These are phyloP conservation scores for Aureobasidium pullulans DNA, from an alignment of 2,329 filamentous ascomycete species.

Conservation along the genomic window DNA sequence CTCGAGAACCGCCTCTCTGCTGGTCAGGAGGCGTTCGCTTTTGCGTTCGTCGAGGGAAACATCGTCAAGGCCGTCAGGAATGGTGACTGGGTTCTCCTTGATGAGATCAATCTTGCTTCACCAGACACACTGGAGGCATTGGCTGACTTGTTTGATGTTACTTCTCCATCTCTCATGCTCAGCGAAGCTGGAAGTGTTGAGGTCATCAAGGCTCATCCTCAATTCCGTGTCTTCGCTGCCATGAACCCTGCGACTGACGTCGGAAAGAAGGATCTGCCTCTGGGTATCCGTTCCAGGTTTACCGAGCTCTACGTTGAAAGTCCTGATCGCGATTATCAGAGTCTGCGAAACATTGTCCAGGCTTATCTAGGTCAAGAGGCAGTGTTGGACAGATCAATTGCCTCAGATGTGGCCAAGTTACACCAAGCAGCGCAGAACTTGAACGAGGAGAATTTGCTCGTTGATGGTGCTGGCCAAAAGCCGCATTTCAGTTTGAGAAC, in stretches of 20 bases:
- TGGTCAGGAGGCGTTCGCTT: slow-evolving; percentile 71
- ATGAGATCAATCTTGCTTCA: slow-evolving; percentile 95
- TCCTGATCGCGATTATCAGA: slow-evolving; percentile 78
- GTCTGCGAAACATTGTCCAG: slow-evolving; percentile 79
- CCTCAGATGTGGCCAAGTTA: slow-evolving; percentile 73
- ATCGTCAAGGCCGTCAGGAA: slow-evolving; percentile 93
- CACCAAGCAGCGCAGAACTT: slow-evolving; percentile 83
- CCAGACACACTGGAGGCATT: slow-evolving; percentile 93
- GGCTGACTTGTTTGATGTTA: slow-evolving; percentile 72
- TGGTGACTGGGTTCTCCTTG: slow-evolving; percentile 92
- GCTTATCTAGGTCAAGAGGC: slow-evolving; percentile 69
- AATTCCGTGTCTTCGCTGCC: slow-evolving; percentile 93
- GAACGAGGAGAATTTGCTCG: slow-evolving; percentile 72
- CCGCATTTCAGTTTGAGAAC: slow-evolving; percentile 96
- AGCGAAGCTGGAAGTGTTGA: slow-evolving; percentile 93
- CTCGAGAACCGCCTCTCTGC: slow-evolving; percentile 74
- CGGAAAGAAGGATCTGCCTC: slow-evolving; percentile 87
- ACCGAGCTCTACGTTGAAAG: slow-evolving; percentile 93
- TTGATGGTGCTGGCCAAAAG: slow-evolving; percentile 91
- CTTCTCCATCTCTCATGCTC: slow-evolving; percentile 73
- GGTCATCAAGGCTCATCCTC: slow-evolving; percentile 76
- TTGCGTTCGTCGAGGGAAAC: slow-evolving; percentile 93
- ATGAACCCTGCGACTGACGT: slow-evolving; percentile 99
- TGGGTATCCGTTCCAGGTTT: slow-evolving; percentile 82
- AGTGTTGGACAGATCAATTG: slow-evolving; percentile 63